Base-by-base conservation (phyloP, 108 stramenopile genomes). In the Cyclotella baltica region DNA sequence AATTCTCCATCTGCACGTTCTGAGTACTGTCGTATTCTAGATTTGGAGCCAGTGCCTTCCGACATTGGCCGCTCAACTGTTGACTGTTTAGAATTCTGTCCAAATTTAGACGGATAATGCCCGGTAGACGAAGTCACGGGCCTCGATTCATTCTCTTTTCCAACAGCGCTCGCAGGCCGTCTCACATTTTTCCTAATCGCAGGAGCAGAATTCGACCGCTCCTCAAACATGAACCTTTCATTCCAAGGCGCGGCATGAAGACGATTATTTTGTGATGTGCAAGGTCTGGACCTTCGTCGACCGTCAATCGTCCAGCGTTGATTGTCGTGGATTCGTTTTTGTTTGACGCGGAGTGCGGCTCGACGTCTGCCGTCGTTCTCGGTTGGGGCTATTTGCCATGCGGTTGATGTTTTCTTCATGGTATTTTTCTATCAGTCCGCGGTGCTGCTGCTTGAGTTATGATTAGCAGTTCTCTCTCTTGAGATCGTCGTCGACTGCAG, bases 181-280 rank as follows among this genome's bases (percentile, higher is more conserved):
- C 10, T 43, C 10, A 6, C 10, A 43, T 43, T 43, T 13, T 10
- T 43, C 40, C 40, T 43, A 10, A 10, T 13, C 40, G 55, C 2
- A n/a, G 25, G 11, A 55, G 19, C 47, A 48, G 6, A n/a, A 48
- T 48, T 48, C 20, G 22, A 1, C 2, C 2, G 18, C 20, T 6
- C 4, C 1, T 62, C 33, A 33, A 62, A 33, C 20, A 37, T 35
- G 10, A 62, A 62, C 35, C 61, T 33, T 16, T 62, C 61, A 37
- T 62, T 62, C 61, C 61, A 62, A 62, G 61, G 61, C 35, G 35
- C 16, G 31, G 61, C 16, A 11, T 62, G 33, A 62, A 62, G 33
- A 62, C 13, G 13, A 22, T 20, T 20, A 2, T 27, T 3, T 23
- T 15, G 13, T 13, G 56, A 57, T 22, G 56, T 20, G n/a, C 2